Base-by-base conservation (phyloP, 2,329 filamentous ascomycete species). In the Fusarium anguioides region DNA sequence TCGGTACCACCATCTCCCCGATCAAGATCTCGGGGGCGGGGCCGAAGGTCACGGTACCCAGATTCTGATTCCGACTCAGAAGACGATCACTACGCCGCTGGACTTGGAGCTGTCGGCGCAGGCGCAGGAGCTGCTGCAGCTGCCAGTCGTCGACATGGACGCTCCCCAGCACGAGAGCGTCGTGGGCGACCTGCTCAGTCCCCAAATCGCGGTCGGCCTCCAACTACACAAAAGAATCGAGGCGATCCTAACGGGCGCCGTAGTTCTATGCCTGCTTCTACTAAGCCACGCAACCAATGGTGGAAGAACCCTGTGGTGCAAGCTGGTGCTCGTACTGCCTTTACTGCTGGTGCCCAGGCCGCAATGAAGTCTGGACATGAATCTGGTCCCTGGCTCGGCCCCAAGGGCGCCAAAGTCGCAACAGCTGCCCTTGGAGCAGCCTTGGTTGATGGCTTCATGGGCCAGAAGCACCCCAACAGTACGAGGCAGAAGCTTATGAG, bases 401-500 rank as follows among this genome's bases (percentile, higher is more conserved):
- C 81, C 12, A 85, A 85, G 64, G 83, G 82, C 7, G 81, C 81
- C 41, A 82, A 82, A 50, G 75, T 85, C 5, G 83, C 81, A 3
- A 82, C 82, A 3, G 82, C 82, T 3, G 83, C 83, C 4, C 60
- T 85, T 2, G 82, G 82, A 18, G 83, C 83, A 2, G 83, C 82
- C 1, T 72, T 84, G 18, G 79, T 83, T 36, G 82, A 84, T 57
- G 81, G 82, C 0, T 79, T 84, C 29, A 77, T 82, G 44, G 75
- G 75, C 4, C 70, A 76, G 52, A 79, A 78, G 68, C 71, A 77
- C 14, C 71, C 74, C 3, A 49, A 67, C 24, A 72, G 72, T 17
- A 44, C 62, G 24, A 67, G 72, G 50, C 68, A 75, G 31, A 73
- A 66, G 40, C 37, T 76, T 18, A 67, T 75, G 55, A 66, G 64